Evolutionary conservation across 2,329 filamentous ascomycete genomes (phyloP), one percentile per base, ranked within the genome.

Genomic region (Iodosphaeria phyllophila): DNA sequence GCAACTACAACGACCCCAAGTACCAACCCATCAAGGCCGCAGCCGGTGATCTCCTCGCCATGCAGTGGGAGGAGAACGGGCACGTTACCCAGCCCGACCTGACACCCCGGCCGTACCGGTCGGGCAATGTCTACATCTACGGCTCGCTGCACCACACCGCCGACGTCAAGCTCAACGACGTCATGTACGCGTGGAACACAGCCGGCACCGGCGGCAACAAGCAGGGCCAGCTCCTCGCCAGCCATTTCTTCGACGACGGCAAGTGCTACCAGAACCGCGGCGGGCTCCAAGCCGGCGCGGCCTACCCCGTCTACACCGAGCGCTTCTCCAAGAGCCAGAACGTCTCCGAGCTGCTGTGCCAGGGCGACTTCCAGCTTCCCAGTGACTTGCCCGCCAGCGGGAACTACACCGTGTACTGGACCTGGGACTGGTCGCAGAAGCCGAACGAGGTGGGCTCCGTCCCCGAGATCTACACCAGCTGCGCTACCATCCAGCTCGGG

Each of bases 371-470:
- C 23, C 60, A 72, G 40, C 55, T 98, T 9, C 89, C 89, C 1
- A 42, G 56, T 5, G 64, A 76, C 36, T 54, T 69, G 23, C 48
- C 61, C n/a, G 47, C 57, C 7, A 69, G 70, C 22, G 64, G 71
- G 16, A 60, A 62, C 15, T 79, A 84, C 46, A 86, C 82, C 3
- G 52, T 92, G 25, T 92, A 92, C 58, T 95, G 86, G 86, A 74
- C 93, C 22, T 95, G 89, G 89, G 76, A 92, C 48, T 98, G 83
- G 80, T 74, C 75, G 3, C 73, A 67, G 9, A 56, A 69, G 42
- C 49, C 53, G 38, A 38, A 40, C 19, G 47, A 44, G 32, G 48
- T 41, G 34, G 50, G 46, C 30, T 48, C 62, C 7, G 51, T 50
- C 32, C 60, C 60, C 33, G 60, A 72, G 42, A 64, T 57, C 37